phyloP scores from a whole-genome alignment of 345 rosid genomes.

The Murraya paniculata region DNA sequence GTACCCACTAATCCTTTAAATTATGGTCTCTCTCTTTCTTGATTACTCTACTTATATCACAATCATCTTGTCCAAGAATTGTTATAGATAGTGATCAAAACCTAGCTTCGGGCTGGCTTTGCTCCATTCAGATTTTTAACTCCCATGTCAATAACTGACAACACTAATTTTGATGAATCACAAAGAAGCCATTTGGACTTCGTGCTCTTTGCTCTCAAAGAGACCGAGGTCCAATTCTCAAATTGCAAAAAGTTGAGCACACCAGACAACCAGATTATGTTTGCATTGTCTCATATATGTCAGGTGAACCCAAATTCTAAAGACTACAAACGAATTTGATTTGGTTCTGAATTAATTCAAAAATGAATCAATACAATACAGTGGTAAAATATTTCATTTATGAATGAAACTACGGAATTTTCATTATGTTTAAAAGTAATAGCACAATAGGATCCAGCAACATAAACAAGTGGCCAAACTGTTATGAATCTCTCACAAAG shows the following conservation, averaged over 20 bases:
- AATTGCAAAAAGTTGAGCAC: conserved; percentile 10
- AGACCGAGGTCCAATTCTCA: conserved; percentile 27
- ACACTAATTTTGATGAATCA: conserved; percentile 20
- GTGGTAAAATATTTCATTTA: not conserved
- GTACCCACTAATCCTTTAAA: conserved; percentile 22
- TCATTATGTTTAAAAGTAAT: not conserved
- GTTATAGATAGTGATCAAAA: not conserved
- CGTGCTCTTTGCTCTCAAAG: conserved; percentile 30
- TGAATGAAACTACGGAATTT: not conserved
- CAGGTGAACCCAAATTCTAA: too few relatives aligned
- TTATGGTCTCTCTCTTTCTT: conserved; percentile 36
- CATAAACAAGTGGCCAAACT: not conserved
- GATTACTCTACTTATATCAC: not conserved
- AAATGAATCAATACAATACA: conserved; percentile 1
- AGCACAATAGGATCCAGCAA: conserved; percentile 7
- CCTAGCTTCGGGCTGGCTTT: conserved; percentile 16
- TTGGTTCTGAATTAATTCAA: not conserved
- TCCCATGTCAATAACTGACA: conserved; percentile 23
- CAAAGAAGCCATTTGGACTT: conserved; percentile 42
- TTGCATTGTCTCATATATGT: too few relatives aligned
- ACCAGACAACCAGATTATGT: too few relatives aligned
- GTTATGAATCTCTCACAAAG: conserved; percentile 11
- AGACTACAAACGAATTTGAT: not conserved
- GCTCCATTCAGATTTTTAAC: conserved; percentile 37
- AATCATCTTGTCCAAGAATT: not conserved